Base-by-base conservation (phyloP, 495 filamentous ascomycete genomes). In the Aspergillus ellipticus region DNA sequence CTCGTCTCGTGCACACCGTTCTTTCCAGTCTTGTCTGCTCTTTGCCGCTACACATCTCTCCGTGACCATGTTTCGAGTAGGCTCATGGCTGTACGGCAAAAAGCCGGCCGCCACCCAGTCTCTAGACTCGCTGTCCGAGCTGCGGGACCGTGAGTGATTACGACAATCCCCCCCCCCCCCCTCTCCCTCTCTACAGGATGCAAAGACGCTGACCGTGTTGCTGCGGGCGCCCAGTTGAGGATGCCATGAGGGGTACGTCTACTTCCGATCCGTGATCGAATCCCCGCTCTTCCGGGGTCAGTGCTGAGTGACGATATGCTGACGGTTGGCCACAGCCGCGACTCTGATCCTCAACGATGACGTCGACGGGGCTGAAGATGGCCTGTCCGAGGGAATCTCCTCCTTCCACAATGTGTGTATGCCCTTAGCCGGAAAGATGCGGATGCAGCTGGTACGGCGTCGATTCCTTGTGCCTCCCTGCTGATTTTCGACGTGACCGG, bases 291-390 rank as follows among this genome's bases (percentile, higher is more conserved):
- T 49, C 49, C 22, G 31, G 37, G 20, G 22, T 15, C 20, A 42
- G 35, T 26, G 19, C 29, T 28, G 20, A 11, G 43, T 42, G 26
- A 19, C 10, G 22, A 24, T 45, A 53, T 55, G 24, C 45, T 48
- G 37, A 46, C 48, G 11, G 33, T 42, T 49, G 35, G 58, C 11
- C 24, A 58, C 59, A 81, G 82, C 81, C 42, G 74, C 72, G 37
- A 82, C 72, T 55, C 69, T 87, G 29, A 93, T 98, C 63, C 90
- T 98, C 77, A 89, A 94, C 66, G 94, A 98, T 71, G 92, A 97
- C 71, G 87, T 97, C 53, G 89, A 90, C 41, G 85, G 82, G 28
- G 94, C 94, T 2, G 93, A 97, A 69, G 79, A 74, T 56, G 82
- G 81, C 33, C 78, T 97, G 16, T 81, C 80, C 26, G 79, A 83